Base-by-base conservation (phyloP, 129 eudicot genomes). In the Kitagawia praeruptora region DNA sequence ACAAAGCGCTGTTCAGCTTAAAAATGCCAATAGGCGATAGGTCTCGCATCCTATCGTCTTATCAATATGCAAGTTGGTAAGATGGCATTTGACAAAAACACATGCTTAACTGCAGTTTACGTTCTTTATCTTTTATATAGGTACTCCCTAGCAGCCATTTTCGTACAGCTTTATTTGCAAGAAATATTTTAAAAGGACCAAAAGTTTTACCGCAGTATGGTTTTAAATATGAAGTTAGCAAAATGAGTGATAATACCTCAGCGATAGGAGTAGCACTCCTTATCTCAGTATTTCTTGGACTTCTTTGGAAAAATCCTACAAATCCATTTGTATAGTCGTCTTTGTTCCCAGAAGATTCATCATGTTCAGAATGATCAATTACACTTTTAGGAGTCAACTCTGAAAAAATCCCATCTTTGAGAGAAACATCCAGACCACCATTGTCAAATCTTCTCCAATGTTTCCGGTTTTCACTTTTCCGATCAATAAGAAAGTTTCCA, bases 241-340 rank as follows among this genome's bases (percentile, higher is more conserved):
- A 25, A 9, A 61, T 9, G 4, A 61, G 15, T 61, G 69, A 61
- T n/a, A 14, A 61, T 67, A 95, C 99, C 94, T 87, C 93, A 78
- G 98, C 94, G 83, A 96, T 95, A 16, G 98, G 92, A 79, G 96
- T 87, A 72, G 80, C 70, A 51, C 90, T 87, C 75, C 92, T 88
- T 40, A 76, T 41, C 76, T 34, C 73, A 67, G 80, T 82, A 46
- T 82, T 83, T 80, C 75, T 70, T 7, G 78, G 81, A 79, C 80
- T 71, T 53, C 83, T 83, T 21, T 76, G 89, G 64, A 77, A 67
- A 75, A 91, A 91, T 49, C 96, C 96, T n/a, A 85, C 73, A 67
- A 67, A 67, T 67, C 42, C 73, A 67, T 67, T 67, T 67, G 23
- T 10, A 67, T 10, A 67, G 42, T 67, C 41, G 0, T 67, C 42